Evolutionary conservation across 2,329 filamentous ascomycete species (phyloP), one percentile per base, ranked within the genome.

Genomic region (Colletotrichum sp.): DNA sequence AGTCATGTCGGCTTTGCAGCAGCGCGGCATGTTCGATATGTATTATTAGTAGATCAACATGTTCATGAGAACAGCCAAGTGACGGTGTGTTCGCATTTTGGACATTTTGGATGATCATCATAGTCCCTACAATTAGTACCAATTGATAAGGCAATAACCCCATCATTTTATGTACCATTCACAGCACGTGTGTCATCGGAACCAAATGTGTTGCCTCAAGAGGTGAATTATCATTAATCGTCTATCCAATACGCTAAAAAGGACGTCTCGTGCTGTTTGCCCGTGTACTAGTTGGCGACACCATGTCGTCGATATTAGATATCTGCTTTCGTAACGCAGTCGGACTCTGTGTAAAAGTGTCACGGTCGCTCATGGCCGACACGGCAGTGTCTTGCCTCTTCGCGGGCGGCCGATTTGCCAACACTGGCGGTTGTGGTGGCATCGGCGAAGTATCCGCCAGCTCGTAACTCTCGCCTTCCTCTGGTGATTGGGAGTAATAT

Each of bases 181-280:
- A 12, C 12, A 32, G 16, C 18, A 18, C 18, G 9, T 14, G 16
- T n/a, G 28, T 32, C 26, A 8, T 9, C 10, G 28, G 5, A 21
- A 18, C 36, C 18, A 9, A 7, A n/a, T 28, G 1, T 73, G n/a
- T 30, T 68, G 73, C n/a, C 68, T 56, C 63, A 58, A 67, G 65
- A 67, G 61, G 67, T 74, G 43, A 72, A 75, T 75, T 73, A 73
- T 75, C 73, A 75, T 75, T 75, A 75, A 26, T 75, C 73, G 58
- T 75, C 63, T 73, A 75, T 24, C n/a, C 32, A 64, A 59, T 63
- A 75, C 69, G 73, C 69, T 75, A 72, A 64, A 73, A 30, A 38
- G 69, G 62, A 56, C 68, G 58, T 32, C 71, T 58, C 18, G 58
- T 64, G 21, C 63, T 74, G 67, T 74, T 74, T 34, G 66, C 36